Base-by-base conservation (phyloP, 371 early-diverging fungal species). In the Lichtheimia hyalospora region DNA sequence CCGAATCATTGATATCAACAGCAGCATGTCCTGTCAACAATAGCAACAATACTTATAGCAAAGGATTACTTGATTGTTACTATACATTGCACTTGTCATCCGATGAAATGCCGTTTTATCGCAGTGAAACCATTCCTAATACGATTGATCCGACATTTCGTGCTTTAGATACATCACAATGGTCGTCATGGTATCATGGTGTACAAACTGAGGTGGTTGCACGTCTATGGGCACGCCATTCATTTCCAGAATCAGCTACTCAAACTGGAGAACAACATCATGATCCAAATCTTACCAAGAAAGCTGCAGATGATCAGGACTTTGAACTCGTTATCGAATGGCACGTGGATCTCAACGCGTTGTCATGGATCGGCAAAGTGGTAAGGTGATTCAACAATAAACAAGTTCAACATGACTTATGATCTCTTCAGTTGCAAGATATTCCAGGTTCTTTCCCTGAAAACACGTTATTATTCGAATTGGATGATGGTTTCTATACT, bases 401-500 rank as follows among this genome's bases (percentile, higher is more conserved):
- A n/a, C n/a, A n/a, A n/a, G n/a, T n/a, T n/a, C n/a, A 16, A 16
- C 1, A 5, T 18, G 1, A 52, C 18, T n/a, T 24, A 2, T 16
- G 5, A 3, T 52, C 39, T 28, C 28, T 23, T 18, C 56, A 77
- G 54, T 55, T 81, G 48, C 68, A 64, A 34, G 77, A 82, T 56
- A 16, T 78, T 5, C 71, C 76, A 6, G 64, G 58, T 6, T 60
- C 69, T 0, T 71, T 82, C 61, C 83, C 82, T 20, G 72, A 81
- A 56, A 85, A 86, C 53, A 81, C 82, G 1, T 68, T 85, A 10
- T 24, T 85, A 20, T 70, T 85, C 57, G 77, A 75, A 54, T 60
- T 86, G 14, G 70, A 78, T 5, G 78, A 84, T 62, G 87, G 87
- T 4, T 82, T 77, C 52, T 86, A 86, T 54, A 75, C 81, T 15